Conservation (phyloP, 2,329 filamentous ascomycete genomes). For the Tympanopsis confertula region DNA sequence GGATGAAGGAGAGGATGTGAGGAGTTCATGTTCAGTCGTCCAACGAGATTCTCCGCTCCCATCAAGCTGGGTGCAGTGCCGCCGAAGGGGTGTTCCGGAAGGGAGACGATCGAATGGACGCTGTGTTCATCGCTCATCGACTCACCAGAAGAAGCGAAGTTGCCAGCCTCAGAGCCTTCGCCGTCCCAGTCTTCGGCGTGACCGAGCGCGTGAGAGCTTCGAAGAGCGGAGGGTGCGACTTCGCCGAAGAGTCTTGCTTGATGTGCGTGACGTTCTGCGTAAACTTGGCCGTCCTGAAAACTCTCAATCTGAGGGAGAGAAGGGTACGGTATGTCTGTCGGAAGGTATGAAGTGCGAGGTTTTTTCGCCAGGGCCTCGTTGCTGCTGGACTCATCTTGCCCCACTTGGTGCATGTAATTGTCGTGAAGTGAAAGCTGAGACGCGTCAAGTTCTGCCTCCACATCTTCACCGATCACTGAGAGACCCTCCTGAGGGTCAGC, state of each 20-base stretch:
- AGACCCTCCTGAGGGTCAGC: neutral
- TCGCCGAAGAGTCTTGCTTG: constrained; percentile 1
- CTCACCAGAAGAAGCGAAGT: neutral
- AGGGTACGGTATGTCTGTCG: neutral
- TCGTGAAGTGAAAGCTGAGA: neutral
- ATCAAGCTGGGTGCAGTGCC: constrained; percentile 1
- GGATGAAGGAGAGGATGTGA: neutral
- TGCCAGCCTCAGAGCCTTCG: neutral
- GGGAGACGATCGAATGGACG: neutral
- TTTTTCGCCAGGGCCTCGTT: neutral
- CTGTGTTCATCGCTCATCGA: neutral
- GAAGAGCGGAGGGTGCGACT: neutral
- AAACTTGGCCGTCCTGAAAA: neutral
- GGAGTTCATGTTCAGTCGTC: constrained; percentile 1
- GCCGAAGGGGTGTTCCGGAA: neutral
- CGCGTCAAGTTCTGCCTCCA: neutral
- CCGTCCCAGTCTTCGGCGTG: neutral
- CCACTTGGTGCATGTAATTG: neutral
- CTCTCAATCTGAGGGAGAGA: neutral
- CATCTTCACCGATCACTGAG: neutral
- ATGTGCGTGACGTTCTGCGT: neutral
- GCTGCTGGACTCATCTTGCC: neutral
- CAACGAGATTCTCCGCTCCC: neutral
- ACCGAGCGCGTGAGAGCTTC: neutral
- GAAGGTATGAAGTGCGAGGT: neutral